Evolutionary conservation across 192 early-diverging fungal genomes (phyloP), one percentile per base, ranked within the genome.

Genomic region (Chytriomyces hyalinus): DNA sequence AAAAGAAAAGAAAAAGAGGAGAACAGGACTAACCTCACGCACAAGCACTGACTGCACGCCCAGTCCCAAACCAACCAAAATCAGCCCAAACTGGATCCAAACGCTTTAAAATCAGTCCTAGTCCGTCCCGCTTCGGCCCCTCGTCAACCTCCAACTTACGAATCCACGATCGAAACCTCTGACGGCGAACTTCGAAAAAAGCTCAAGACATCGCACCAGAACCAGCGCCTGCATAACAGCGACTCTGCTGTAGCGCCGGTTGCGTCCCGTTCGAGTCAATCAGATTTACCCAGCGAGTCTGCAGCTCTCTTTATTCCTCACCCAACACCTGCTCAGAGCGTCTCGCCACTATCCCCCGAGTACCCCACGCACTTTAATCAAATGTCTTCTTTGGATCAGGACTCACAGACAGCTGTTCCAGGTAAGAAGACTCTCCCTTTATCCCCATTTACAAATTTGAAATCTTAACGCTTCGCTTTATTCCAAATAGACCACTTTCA

Each of bases 401-500:
- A 36, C 13, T 57, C 53, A 3, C 53, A 57, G 53, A 57, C 53
- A 13, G 20, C 20, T 13, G 53, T 57, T 13, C 53, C 53, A 57
- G 53, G 53, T 57, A 5, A 57, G 53, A 13, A 57, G 13, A 20
- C 53, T 57, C 13, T 13, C 53, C 36, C 36, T 36, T 36, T 36
- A 36, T 36, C 36, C 36, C 36, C 36, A 36, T 36, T 13, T 57
- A 4, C 53, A 57, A n/a, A 20, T 57, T n/a, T 13, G 53, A 20
- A 20, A n/a, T 57, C 53, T 20, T 20, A 57, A 13, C 20, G 53
- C 13, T 57, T n/a, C 53, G 13, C 53, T 13, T n/a, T n/a, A 57
- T 57, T n/a, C 53, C 53, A 57, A 65, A 68, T 68, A 83, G 82
- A 83, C 44, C 72, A 78, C 62, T 83, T 83, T 49, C 82, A 83